Evolutionary conservation across 495 filamentous ascomycete species (phyloP).

Genomic region (Usnea hakonensis): DNA sequence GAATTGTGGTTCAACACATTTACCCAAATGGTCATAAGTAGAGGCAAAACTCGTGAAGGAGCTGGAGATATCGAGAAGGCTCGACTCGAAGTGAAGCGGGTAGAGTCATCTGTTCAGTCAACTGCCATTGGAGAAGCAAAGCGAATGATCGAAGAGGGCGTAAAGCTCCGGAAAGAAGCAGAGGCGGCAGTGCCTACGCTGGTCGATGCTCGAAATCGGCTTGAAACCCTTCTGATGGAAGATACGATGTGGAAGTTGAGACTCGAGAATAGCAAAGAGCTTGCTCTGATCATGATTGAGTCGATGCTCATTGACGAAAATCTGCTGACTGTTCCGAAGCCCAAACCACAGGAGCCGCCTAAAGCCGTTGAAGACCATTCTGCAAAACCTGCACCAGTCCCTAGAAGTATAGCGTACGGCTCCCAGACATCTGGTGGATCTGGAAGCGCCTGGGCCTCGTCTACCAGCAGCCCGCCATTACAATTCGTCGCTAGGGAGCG

Average conservation of each 20-base stretch:
- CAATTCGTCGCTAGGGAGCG: neutral
- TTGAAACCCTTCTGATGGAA: neutral
- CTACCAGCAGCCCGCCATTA: neutral
- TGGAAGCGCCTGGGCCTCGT: neutral
- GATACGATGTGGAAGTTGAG: neutral
- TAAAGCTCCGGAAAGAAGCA: neutral
- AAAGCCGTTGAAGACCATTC: neutral
- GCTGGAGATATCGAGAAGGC: neutral
- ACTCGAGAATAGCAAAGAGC: neutral
- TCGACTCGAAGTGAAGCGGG: neutral
- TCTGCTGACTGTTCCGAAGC: neutral
- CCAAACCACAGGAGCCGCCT: neutral
- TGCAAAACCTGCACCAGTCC: neutral
- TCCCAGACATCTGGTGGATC: neutral
- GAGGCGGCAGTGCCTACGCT: neutral
- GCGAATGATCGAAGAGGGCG: neutral
- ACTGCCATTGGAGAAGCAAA: neutral
- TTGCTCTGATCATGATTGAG: neutral
- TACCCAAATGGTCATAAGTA: neutral
- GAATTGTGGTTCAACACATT: neutral
- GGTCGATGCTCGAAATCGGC: neutral
- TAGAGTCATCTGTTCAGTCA: neutral
- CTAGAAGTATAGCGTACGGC: neutral
- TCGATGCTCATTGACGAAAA: neutral
- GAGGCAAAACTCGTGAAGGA: neutral